Conservation (phyloP, 371 early-diverging fungal species). For the Capillidium rhysosporum region DNA sequence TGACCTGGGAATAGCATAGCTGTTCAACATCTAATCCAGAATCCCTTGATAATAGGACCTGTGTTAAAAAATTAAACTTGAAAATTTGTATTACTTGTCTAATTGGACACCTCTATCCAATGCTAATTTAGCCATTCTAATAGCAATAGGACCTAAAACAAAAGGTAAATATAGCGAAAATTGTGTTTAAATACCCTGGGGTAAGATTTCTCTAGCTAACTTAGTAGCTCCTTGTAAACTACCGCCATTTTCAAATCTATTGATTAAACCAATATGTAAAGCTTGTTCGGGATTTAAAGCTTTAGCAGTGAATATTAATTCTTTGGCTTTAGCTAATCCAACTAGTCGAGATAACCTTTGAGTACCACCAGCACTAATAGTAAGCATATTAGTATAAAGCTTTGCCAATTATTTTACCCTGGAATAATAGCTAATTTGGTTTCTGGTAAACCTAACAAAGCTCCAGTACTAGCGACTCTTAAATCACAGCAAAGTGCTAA, state of each 20-base stretch:
- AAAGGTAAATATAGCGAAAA: neutral
- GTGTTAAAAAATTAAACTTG: neutral
- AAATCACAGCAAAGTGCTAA: constrained; percentile 84
- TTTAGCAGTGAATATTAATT: constrained; percentile 72
- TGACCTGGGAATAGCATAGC: constrained; percentile 83
- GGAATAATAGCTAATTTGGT: constrained; percentile 93
- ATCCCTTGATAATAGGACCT: constrained; percentile 19
- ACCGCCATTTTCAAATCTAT: constrained; percentile 39
- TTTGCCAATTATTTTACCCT: constrained; percentile 29
- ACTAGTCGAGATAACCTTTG: constrained; percentile 77
- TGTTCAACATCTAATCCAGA: constrained; percentile 84
- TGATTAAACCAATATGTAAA: constrained; percentile 40
- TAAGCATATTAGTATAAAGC: neutral
- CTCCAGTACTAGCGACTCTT: constrained; percentile 47
- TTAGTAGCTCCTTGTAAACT: constrained; percentile 55
- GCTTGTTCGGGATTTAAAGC: constrained; percentile 44
- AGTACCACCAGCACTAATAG: constrained; percentile 80
- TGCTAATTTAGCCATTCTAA: constrained; percentile 73
- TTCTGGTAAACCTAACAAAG: constrained; percentile 81
- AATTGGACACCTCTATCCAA: constrained; percentile 59
- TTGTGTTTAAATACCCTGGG: constrained; percentile 20
- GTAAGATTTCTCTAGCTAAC: constrained; percentile 60
- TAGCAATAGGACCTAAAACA: constrained; percentile 59
- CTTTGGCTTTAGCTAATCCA: constrained; percentile 76
- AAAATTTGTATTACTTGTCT: constrained; percentile 40